Evolutionary conservation across 2,329 filamentous ascomycete genomes (phyloP), one percentile per base, ranked within the genome.

Genomic region (Neonectria hederae): DNA sequence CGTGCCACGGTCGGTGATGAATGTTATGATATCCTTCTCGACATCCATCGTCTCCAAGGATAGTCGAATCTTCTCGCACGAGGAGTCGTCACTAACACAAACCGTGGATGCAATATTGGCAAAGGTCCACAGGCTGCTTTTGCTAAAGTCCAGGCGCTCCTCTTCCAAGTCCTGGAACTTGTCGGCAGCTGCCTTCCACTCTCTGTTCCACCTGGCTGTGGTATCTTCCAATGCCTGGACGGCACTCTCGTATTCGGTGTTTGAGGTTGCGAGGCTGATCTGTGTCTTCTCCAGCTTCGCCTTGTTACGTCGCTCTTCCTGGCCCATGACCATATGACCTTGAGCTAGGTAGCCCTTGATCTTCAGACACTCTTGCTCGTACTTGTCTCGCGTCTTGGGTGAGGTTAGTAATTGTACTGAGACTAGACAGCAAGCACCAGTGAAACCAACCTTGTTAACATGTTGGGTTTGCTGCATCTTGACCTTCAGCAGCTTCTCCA

Each of bases 311-410:
- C 96, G 89, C 82, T 99, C 96, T 78, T 99, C 96, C 74, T 99
- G 96, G 14, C 96, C 96, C 96, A 99, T 99, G 62, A 99, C 96
- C 96, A 99, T 99, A 78, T 99, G 97, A 10, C 96, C 96, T 80
- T 99, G 96, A 4, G 97, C 96, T 5, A 99, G 88, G 76, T 99
- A 99, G 42, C 96, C 96, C 80, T 99, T 99, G 78, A 99, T 98
- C 78, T 97, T 96, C 48, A 99, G 85, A 76, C 95, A 98, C 73
- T 99, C 97, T 79, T 99, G 95, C 80, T 99, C 96, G 77, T 97
- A 99, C 54, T 91, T 91, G 80, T 99, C 96, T 69, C 96, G 88
- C 17, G 94, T 92, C 91, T 93, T 74, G 45, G 8, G 5, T n/a
- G 1, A 6, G 11, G 54, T 71, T n/a, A 73, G 59, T 22, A 17